phyloP scores from a whole-genome alignment of 345 rosid species.

The Aquilaria sinensis region DNA sequence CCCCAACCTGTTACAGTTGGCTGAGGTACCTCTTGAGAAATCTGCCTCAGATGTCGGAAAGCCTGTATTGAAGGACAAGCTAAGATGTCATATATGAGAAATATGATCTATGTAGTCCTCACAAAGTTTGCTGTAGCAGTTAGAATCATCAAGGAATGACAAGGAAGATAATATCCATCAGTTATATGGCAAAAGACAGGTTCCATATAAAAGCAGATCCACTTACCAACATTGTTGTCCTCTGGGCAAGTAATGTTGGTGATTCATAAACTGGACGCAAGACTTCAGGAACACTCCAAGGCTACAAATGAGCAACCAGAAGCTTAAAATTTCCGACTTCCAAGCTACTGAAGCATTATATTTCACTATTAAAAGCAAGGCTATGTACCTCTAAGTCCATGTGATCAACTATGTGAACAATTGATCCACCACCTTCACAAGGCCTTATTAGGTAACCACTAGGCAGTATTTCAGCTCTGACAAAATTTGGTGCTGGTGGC shows the following conservation, averaged over 20 bases:
- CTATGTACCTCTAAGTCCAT: slow-evolving; percentile 76
- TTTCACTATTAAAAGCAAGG: slow-evolving; percentile 13
- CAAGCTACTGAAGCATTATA: neutral
- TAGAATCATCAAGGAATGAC: neutral
- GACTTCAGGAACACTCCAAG: slow-evolving; percentile 98
- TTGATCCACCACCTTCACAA: slow-evolving; percentile 98
- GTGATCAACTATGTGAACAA: slow-evolving; percentile 93
- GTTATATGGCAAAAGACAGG: neutral
- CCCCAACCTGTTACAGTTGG: slow-evolving; percentile 84
- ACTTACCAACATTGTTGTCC: slow-evolving; percentile 91
- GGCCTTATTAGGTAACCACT: slow-evolving; percentile 96
- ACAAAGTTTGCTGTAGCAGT: neutral
- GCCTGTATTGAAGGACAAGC: slow-evolving; percentile 41
- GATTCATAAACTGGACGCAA: slow-evolving; percentile 95
- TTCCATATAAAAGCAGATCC: no score
- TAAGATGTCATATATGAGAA: neutral
- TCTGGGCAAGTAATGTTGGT: slow-evolving; percentile 87
- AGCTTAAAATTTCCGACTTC: neutral
- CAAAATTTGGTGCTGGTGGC: slow-evolving; percentile 92
- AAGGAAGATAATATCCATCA: neutral
- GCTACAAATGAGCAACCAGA: slow-evolving; percentile 33
- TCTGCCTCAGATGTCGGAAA: slow-evolving; percentile 84
- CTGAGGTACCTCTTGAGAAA: slow-evolving; percentile 91
- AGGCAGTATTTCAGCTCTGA: slow-evolving; percentile 87
- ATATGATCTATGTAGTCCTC: neutral